These are phyloP conservation scores for Backusella sp. DNA, from an alignment of 192 early-diverging fungal species.

Conservation along the genomic window DNA sequence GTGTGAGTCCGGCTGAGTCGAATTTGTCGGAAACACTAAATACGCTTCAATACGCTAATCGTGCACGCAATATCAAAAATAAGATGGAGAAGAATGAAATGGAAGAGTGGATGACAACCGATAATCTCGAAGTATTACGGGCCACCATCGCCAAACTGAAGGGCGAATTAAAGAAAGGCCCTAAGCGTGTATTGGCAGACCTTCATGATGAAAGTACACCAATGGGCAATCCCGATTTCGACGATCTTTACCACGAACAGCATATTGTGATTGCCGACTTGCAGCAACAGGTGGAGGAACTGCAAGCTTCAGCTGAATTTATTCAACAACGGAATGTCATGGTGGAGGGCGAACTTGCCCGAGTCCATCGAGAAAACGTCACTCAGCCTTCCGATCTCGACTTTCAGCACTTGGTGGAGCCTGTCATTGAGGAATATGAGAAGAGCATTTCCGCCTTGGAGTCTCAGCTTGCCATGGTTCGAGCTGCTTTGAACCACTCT, in stretches of 20 bases:
- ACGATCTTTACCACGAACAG: slow-evolving; percentile 24
- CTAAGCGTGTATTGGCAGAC: neutral
- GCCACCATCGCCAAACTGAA: slow-evolving; percentile 62
- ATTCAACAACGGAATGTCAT: slow-evolving; percentile 17
- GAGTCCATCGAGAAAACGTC: neutral
- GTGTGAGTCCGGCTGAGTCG: slow-evolving; percentile 83
- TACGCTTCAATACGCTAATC: slow-evolving; percentile 94
- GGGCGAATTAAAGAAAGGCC: slow-evolving; percentile 49
- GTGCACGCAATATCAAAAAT: slow-evolving; percentile 96
- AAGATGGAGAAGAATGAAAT: slow-evolving; percentile 70
- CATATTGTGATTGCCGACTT: slow-evolving; percentile 18
- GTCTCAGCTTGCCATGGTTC: slow-evolving; percentile 54
- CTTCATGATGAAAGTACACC: slow-evolving; percentile 13
- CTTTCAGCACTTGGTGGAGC: slow-evolving; percentile 57
- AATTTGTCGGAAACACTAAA: slow-evolving; percentile 91
- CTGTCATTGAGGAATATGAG: slow-evolving; percentile 75
- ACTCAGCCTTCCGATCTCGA: slow-evolving; percentile 30
- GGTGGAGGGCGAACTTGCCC: slow-evolving; percentile 21
- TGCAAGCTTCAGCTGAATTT: neutral
- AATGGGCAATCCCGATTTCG: slow-evolving; percentile 14
- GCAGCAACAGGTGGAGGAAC: slow-evolving; percentile 22
- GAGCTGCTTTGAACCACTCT: slow-evolving; percentile 56
- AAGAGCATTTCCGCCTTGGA: slow-evolving; percentile 61
- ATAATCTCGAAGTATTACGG: slow-evolving; percentile 66
- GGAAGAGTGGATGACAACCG: slow-evolving; percentile 64